These are phyloP conservation scores for Glycyrrhiza uralensis DNA, from an alignment of 306 rosid genomes.

Conservation along the genomic window DNA sequence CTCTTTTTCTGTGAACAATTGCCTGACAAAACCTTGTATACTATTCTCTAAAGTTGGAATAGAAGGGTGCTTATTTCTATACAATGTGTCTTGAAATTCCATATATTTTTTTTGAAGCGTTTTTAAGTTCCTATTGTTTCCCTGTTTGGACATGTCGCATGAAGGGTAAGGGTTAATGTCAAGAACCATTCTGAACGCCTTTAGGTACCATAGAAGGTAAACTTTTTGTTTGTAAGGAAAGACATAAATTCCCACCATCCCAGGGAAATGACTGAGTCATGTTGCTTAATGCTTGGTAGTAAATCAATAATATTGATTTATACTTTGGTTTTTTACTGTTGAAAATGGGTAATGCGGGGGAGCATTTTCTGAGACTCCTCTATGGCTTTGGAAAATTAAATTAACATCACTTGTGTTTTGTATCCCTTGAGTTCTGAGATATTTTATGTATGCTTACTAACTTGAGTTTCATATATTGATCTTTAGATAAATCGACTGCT, in stretches of 20 bases:
- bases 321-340: slow-evolving; percentile 4
- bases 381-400: slow-evolving; percentile 9
- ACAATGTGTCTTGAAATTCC: background rate
- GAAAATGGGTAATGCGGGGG: background rate
- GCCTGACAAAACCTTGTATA: slow-evolving; percentile 1
- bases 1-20: background rate
- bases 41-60: background rate
- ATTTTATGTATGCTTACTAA: slow-evolving; percentile 19
- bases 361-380: background rate
- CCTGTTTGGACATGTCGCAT: background rate
- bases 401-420: slow-evolving; percentile 16
- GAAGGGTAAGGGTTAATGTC: background rate
- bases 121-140: background rate
- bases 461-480: slow-evolving; percentile 30
- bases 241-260: background rate
- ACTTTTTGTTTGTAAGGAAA: background rate
- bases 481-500: slow-evolving; percentile 83
- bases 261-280: background rate
- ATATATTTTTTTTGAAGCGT: background rate
- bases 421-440: background rate
- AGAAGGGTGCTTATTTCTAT: slow-evolving; percentile 22
- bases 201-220: background rate
- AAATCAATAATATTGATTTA: background rate
- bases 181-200: background rate
- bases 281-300: background rate